Evolutionary conservation across 1,139 yeast species (phyloP).

Genomic region (Ogataea hybrid): DNA sequence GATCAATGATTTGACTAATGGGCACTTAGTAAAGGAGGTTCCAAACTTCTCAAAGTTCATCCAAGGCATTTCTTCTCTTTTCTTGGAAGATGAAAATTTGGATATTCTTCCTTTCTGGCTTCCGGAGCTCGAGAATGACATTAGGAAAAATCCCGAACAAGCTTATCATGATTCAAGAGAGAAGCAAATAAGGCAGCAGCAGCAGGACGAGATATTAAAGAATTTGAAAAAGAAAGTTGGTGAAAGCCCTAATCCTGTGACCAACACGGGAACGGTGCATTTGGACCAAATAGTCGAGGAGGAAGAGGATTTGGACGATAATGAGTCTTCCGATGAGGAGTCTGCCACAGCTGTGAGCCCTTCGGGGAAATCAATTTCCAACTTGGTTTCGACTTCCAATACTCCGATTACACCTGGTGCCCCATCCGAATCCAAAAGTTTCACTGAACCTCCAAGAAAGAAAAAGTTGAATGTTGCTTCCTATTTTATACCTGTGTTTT

Average conservation of each 20-base stretch:
- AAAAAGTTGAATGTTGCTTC: conserved; percentile 18
- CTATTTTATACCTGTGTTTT: conserved; percentile 31
- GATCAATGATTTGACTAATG: conserved; percentile 82
- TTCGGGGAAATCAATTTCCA: conserved; percentile 2
- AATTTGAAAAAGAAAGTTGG: conserved; percentile 31
- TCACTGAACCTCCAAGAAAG: conserved; percentile 11
- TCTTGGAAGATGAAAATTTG: conserved; percentile 84
- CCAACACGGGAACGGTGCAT: conserved; percentile 25
- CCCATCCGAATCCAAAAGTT: neutral
- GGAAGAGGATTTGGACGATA: conserved; percentile 31
- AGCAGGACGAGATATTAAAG: conserved; percentile 32
- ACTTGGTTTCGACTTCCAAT: neutral
- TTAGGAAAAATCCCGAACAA: conserved; percentile 73
- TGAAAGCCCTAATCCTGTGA: conserved; percentile 23
- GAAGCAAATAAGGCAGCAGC: conserved; percentile 26
- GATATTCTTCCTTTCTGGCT: conserved; percentile 94
- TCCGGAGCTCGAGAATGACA: conserved; percentile 82
- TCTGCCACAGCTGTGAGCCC: conserved; percentile 32
- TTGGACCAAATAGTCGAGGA: conserved; percentile 28
- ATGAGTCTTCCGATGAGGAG: conserved; percentile 43
- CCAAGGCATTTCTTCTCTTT: conserved; percentile 87
- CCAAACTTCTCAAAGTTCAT: conserved; percentile 88
- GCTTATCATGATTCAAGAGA: conserved; percentile 46
- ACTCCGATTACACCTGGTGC: neutral
- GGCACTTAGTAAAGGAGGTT: conserved; percentile 84